A percentile compares a stretch with the other conserved stretches of the same genome.
These are phyloP conservation scores for Chrysoporthe puriensis DNA, from an alignment of 2,329 filamentous ascomycete genomes.

Conservation along the genomic window DNA sequence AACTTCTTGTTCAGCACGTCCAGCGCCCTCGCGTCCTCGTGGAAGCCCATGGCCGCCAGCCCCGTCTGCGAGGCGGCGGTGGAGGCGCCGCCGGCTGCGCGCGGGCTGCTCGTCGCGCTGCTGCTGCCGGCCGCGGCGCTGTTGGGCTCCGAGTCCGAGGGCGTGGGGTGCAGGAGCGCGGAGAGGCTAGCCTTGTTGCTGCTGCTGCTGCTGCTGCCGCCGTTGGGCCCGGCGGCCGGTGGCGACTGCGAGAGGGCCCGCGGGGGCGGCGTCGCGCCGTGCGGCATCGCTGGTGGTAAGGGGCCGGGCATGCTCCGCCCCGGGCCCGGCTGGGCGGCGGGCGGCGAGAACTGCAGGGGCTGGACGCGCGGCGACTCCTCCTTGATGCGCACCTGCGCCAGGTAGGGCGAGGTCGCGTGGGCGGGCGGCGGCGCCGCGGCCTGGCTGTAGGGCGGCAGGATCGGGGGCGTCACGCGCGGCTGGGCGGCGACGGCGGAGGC, in stretches of 20 bases:
- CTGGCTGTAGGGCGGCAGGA: conserved; percentile 24
- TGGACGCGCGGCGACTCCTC: conserved; percentile 50
- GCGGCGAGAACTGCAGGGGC: conserved; percentile 38
- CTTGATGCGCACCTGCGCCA: conserved; percentile 38
- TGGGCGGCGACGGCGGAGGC: conserved; percentile 23
- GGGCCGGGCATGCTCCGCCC: conserved; percentile 45
- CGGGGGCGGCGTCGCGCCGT: conserved; percentile 42
- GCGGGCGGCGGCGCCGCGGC: neutral
- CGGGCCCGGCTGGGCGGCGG: conserved; percentile 4
- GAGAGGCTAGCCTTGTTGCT: conserved; percentile 52
- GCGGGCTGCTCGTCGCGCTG: conserved; percentile 50
- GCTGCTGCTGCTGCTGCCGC: neutral
- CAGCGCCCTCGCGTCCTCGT: conserved; percentile 35
- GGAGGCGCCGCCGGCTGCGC: conserved; percentile 35
- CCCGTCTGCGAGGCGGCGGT: conserved; percentile 13
- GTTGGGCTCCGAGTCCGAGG: conserved; percentile 49
- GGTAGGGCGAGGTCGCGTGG: conserved; percentile 35
- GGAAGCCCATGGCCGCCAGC: conserved; percentile 26
- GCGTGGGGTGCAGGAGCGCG: conserved; percentile 54
- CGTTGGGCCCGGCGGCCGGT: conserved; percentile 32
- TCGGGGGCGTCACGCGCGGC: conserved; percentile 26
- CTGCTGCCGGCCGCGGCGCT: conserved; percentile 48
- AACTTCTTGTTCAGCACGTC: conserved; percentile 37
- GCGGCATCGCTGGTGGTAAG: conserved; percentile 41
- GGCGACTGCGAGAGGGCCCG: conserved; percentile 55